Conservation (phyloP, 2,329 filamentous ascomycete genomes). For the Cercospora sp. region DNA sequence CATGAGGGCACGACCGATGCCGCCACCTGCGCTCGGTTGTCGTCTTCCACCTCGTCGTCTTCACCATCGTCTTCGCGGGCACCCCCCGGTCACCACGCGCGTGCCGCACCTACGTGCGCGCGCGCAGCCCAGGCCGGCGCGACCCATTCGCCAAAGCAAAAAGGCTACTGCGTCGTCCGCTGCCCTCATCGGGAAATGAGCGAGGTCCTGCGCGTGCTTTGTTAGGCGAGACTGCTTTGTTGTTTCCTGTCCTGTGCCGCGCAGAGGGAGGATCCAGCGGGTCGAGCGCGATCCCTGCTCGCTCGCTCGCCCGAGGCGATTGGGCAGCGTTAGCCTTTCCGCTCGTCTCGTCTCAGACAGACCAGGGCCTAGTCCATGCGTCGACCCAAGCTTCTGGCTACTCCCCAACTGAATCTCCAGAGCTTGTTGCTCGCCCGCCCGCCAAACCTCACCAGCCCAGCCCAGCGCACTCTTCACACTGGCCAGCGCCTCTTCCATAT, state of each 20-base stretch:
- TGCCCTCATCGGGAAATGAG: constrained; percentile 28
- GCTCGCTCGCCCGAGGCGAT: constrained; percentile 6
- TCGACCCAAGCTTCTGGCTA: constrained; percentile 11
- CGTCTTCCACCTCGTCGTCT: neutral
- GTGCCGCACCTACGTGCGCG: neutral
- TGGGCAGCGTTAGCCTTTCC: constrained; percentile 10
- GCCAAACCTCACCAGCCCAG: neutral
- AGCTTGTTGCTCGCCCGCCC: neutral
- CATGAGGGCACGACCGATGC: neutral
- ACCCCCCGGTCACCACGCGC: neutral
- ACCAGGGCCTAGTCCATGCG: constrained; percentile 7
- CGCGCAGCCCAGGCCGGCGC: neutral
- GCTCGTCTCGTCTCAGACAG: constrained; percentile 8
- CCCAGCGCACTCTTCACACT: neutral
- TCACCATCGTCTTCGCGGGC: neutral
- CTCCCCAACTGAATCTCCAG: constrained; percentile 32
- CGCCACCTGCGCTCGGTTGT: neutral
- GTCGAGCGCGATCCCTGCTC: constrained; percentile 10
- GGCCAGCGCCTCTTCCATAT: neutral
- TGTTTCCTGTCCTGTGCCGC: constrained; percentile 15
- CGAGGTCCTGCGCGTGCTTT: constrained; percentile 7
- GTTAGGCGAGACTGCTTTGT: constrained; percentile 10
- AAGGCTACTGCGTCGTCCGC: constrained; percentile 6
- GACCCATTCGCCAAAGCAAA: neutral
- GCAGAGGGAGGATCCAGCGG: constrained; percentile 9